These are phyloP conservation scores for Vitellaria paradoxa DNA, from an alignment of 179 eudicot genomes.

Conservation along the genomic window DNA sequence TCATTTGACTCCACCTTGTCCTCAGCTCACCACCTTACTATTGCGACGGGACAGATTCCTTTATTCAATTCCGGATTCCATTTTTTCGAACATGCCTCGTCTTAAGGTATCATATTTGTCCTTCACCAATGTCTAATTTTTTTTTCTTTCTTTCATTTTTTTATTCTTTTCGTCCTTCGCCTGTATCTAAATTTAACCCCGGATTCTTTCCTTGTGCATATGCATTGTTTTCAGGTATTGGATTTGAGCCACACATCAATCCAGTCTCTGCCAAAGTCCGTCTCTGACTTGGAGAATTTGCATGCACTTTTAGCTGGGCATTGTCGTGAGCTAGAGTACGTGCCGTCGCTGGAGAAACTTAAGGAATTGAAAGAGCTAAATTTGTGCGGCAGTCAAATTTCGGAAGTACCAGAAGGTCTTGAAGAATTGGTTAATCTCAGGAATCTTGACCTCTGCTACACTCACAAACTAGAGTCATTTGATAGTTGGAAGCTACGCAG, in stretches of 20 bases:
- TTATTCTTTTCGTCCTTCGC: too few relatives aligned
- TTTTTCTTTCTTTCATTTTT: too few relatives aligned
- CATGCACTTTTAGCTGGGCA: background rate
- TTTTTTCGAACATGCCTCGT: too few relatives aligned
- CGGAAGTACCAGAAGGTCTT: background rate
- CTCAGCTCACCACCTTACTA: background rate
- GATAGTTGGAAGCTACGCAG: background rate
- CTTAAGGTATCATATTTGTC: too few relatives aligned
- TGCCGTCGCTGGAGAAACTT: too few relatives aligned
- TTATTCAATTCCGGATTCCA: background rate
- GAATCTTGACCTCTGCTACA: background rate
- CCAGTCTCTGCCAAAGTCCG: background rate
- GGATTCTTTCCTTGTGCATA: background rate
- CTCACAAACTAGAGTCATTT: background rate
- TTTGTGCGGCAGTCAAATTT: background rate
- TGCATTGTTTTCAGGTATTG: background rate
- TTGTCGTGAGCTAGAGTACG: background rate
- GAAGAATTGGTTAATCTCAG: too few relatives aligned
- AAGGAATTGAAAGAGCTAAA: background rate
- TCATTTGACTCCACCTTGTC: background rate
- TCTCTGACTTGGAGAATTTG: background rate
- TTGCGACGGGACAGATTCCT: background rate
- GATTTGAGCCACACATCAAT: background rate
- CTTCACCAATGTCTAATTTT: too few relatives aligned
- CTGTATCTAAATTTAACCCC: too few relatives aligned